A percentile compares a stretch with the other conserved stretches of the same genome.
Evolutionary conservation across 768 basidiomycete species (phyloP).

Genomic region (Podaxis mareebaensis): DNA sequence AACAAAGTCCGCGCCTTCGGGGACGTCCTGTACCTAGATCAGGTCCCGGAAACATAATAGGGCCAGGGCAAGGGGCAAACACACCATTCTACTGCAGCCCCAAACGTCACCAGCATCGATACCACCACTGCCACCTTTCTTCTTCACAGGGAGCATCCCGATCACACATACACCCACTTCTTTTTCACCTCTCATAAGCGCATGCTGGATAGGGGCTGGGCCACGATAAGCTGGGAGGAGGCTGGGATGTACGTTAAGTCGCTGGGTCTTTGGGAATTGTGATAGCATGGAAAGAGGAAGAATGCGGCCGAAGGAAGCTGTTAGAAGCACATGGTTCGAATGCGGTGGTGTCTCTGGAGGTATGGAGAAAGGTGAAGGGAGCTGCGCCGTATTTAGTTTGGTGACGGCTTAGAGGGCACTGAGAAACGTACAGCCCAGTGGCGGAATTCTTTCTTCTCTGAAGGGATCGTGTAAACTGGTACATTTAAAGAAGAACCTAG

Average conservation of each 20-base stretch:
- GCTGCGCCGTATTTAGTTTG: conserved; percentile 23
- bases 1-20: conserved; percentile 50
- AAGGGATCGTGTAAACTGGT: conserved; percentile 62
- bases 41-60: neutral
- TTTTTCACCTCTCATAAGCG: conserved; percentile 64
- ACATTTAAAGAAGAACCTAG: conserved; percentile 56
- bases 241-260: conserved; percentile 90
- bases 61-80: conserved; percentile 22
- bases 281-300: conserved; percentile 62
- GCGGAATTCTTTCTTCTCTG: conserved; percentile 57
- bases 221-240: conserved; percentile 87
- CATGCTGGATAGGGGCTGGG: conserved; percentile 86
- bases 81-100: conserved; percentile 54
- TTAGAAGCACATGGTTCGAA: conserved; percentile 63
- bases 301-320: conserved; percentile 91
- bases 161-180: conserved; percentile 83
- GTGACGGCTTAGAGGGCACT: neutral
- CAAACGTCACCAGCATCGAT: conserved; percentile 82
- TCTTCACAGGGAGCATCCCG: conserved; percentile 53
- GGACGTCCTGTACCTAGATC: conserved; percentile 18
- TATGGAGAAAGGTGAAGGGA: conserved; percentile 39
- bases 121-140: conserved; percentile 41
- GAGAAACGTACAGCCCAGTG: conserved; percentile 56
- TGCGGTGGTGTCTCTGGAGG: conserved; percentile 27
- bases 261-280: conserved; percentile 55